phyloP scores from a whole-genome alignment of 1,284 basidiomycete genomes.

The Anthracocystis setariae region DNA sequence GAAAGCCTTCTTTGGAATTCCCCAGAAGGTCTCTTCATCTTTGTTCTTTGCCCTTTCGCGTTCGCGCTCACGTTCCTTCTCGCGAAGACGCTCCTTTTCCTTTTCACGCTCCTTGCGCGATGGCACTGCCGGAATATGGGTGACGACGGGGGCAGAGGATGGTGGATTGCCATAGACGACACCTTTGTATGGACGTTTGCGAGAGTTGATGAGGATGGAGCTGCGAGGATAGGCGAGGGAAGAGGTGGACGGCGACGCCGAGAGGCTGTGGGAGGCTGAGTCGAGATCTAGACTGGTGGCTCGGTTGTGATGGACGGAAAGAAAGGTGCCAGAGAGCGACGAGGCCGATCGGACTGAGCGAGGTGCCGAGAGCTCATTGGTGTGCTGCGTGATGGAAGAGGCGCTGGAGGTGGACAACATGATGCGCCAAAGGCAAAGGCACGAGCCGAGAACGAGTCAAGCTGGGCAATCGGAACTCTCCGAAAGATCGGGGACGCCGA shows the following conservation, averaged over 20 bases:
- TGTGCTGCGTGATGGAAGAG: constrained; percentile 27
- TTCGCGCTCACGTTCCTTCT: constrained; percentile 46
- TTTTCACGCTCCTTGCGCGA: constrained; percentile 48
- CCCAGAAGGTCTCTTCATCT: constrained; percentile 59
- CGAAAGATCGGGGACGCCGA: background rate
- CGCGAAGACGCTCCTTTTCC: constrained; percentile 44
- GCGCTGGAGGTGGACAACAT: constrained; percentile 39
- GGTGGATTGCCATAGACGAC: constrained; percentile 31
- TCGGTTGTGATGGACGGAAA: constrained; percentile 23
- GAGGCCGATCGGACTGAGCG: constrained; percentile 32
- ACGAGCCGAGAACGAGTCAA: too few relatives aligned
- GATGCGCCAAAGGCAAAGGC: background rate
- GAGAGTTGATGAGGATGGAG: constrained; percentile 49
- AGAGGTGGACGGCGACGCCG: constrained; percentile 16
- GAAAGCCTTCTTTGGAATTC: constrained; percentile 62
- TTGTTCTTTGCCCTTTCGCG: constrained; percentile 39
- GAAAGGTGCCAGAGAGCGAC: constrained; percentile 25
- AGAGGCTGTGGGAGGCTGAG: constrained; percentile 16
- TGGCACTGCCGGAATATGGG: constrained; percentile 47
- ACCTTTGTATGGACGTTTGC: constrained; percentile 37
- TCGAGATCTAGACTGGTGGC: constrained; percentile 35
- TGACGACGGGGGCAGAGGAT: constrained; percentile 40
- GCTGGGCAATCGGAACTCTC: background rate
- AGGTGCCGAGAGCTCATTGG: constrained; percentile 25
- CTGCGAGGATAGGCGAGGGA: constrained; percentile 33